Conservation (phyloP, 495 filamentous ascomycete genomes). For the Halenospora varia region DNA sequence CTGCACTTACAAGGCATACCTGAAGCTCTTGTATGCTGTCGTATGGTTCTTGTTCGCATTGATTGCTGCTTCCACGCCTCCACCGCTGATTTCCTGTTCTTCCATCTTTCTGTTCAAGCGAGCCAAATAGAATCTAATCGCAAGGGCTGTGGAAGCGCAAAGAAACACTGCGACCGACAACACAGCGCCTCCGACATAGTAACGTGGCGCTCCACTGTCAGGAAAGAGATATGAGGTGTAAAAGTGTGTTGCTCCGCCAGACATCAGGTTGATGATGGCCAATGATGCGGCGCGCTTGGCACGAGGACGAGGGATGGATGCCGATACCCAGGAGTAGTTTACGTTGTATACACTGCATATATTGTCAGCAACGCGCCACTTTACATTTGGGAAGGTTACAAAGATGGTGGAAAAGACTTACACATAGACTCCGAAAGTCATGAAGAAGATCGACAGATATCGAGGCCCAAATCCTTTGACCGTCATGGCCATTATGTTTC, state of each 20-base stretch:
- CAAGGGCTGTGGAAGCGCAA: constrained; percentile 37
- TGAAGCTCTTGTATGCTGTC: too few species aligned
- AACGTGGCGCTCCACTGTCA: constrained; percentile 43
- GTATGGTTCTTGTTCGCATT: too few species aligned
- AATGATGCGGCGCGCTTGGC: constrained; percentile 50
- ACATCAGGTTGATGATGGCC: constrained; percentile 52
- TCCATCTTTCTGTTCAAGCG: constrained; percentile 48
- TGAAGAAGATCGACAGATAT: constrained; percentile 47
- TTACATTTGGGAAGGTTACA: too few species aligned
- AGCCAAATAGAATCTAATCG: constrained; percentile 38
- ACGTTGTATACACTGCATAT: constrained; percentile 46
- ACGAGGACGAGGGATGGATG: constrained; percentile 47
- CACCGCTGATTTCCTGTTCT: constrained; percentile 29
- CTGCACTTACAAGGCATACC: too few species aligned
- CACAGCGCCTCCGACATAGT: constrained; percentile 38
- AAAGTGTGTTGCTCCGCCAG: constrained; percentile 49
- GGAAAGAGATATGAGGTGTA: constrained; percentile 57
- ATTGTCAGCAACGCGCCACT: constrained; percentile 38
- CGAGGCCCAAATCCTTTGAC: constrained; percentile 41
- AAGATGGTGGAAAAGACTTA: not conserved
- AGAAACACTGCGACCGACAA: constrained; percentile 44
- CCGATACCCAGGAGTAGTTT: constrained; percentile 48
- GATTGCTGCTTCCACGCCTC: not conserved
- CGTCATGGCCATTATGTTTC: constrained; percentile 15
- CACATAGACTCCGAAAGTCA: not conserved